Evolutionary conservation across 805 yeast genomes (phyloP), one percentile per base, ranked within the genome.

Genomic region (Candida lessepsii): DNA sequence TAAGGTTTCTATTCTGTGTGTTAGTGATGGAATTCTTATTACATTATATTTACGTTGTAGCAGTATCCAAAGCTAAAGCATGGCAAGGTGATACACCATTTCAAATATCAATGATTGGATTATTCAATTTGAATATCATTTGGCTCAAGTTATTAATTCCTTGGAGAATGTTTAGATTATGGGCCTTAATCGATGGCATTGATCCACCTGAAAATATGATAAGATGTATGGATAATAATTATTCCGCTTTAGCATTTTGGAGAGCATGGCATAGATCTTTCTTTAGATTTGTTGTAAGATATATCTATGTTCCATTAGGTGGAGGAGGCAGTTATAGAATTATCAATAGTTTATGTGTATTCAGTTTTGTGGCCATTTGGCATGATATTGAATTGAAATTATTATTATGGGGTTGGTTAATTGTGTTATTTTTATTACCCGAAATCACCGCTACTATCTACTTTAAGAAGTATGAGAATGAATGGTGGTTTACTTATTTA

Each of bases 171-270:
- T 93, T 93, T 66, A 71, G 99, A 47, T 71, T 91, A 49, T 93
- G 99, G 99, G 76, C 93, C 6, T 65, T 93, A 42, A 50, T 86
- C n/a, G 99, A 93, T 60, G 86, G 86, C 0, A 87, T 91, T 38
- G 98, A 93, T 55, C 86, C 98, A 0, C 98, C 99, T 2, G 99
- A 93, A 58, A 93, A 93, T 56, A 93, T 93, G 98, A 81, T 93
- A 41, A 72, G 99, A 43, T 90, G 98, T 58, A 87, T 93, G 80
- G 86, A 88, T 58, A 88, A 93, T 62, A 93, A 93, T 63, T 93
- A 82, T 60, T 84, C 95, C 24, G 93, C 96, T 0, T 61, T 87
- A 46, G 88, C 93, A n/a, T 93, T 93, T 60, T 93, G 99, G 99
- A 76, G 98, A 57, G 95, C 96, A 3, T 93, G 99, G 99, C 99